Evolutionary conservation across 2,329 filamentous ascomycete genomes (phyloP).

Genomic region (Chaetomium globosum): DNA sequence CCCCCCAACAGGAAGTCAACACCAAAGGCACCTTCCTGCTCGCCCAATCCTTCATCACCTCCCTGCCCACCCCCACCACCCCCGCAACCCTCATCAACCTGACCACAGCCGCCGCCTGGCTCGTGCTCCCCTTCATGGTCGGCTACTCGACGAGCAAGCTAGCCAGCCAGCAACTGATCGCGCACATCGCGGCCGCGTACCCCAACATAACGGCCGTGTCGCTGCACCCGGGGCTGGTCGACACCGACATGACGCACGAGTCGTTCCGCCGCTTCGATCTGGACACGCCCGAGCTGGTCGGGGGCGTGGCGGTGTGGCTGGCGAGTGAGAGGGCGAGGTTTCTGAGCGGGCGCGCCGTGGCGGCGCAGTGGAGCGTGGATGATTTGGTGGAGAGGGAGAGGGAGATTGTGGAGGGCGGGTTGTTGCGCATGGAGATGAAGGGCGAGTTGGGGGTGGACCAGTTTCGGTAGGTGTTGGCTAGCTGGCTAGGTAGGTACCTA

Average conservation of each 20-base stretch:
- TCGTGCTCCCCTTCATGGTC: conserved; percentile 11
- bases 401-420: conserved; percentile 2
- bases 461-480: conserved; percentile 1
- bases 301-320: conserved; percentile 11
- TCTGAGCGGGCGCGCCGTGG: background rate
- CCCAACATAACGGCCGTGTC: conserved; percentile 3
- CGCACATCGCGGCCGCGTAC: conserved; percentile 9
- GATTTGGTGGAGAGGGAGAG: conserved; percentile 16
- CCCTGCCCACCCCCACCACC: conserved; percentile 2
- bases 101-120: conserved; percentile 7
- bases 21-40: conserved; percentile 17
- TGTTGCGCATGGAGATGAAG: conserved; percentile 3
- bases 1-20: conserved; percentile 15
- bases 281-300: conserved; percentile 11
- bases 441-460: conserved; percentile 6
- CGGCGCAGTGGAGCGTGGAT: conserved; percentile 16
- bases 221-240: conserved; percentile 19
- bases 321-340: conserved; percentile 19
- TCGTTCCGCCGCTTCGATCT: background rate
- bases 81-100: conserved; percentile 16
- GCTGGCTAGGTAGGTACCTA: too few species aligned
- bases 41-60: conserved; percentile 5
- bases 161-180: conserved; percentile 8
- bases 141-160: conserved; percentile 19
- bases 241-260: conserved; percentile 11